These are phyloP conservation scores for Dendrothele bispora DNA, from an alignment of 768 basidiomycete species.

Conservation along the genomic window DNA sequence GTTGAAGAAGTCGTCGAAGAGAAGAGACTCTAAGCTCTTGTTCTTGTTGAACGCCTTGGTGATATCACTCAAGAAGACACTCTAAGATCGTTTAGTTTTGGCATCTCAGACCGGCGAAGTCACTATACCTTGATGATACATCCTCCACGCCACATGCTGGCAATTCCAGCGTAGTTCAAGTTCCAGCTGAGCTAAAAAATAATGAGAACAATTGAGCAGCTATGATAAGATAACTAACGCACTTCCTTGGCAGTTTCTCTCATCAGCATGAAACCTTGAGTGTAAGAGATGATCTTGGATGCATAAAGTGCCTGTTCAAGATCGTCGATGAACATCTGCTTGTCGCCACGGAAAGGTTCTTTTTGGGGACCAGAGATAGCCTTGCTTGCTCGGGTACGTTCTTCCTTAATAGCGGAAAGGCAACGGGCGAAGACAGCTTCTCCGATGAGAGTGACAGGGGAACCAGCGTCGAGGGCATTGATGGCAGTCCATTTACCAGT, in stretches of 20 bases:
- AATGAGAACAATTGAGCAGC: not conserved
- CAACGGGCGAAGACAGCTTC: constrained; percentile 99
- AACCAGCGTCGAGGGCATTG: constrained; percentile 91
- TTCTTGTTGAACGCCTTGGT: constrained; percentile 88
- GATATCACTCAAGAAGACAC: constrained; percentile 94
- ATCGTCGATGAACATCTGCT: constrained; percentile 98
- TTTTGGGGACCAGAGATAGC: constrained; percentile 86
- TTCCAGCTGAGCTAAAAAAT: constrained; percentile 70
- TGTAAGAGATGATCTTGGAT: constrained; percentile 99
- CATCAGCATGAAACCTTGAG: constrained; percentile 99
- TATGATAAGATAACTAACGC: not conserved
- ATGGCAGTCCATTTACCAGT: constrained; percentile 99
- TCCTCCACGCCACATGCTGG: constrained; percentile 99
- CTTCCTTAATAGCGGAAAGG: constrained; percentile 94
- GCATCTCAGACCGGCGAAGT: constrained; percentile 2
- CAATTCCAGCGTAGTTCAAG: constrained; percentile 97
- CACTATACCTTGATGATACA: constrained; percentile 90
- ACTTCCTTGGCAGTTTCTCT: constrained; percentile 95
- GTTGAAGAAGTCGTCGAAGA: constrained; percentile 98
- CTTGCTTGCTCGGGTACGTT: constrained; percentile 93
- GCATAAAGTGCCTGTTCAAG: constrained; percentile 99
- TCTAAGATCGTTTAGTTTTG: constrained; percentile 35
- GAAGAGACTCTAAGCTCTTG: constrained; percentile 80
- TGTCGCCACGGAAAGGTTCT: constrained; percentile 95
- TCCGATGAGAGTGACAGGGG: constrained; percentile 94